A percentile compares a stretch with the other conserved stretches of the same genome.
Evolutionary conservation across 306 rosid genomes (phyloP).

Genomic region (Fragaria ananassa): DNA sequence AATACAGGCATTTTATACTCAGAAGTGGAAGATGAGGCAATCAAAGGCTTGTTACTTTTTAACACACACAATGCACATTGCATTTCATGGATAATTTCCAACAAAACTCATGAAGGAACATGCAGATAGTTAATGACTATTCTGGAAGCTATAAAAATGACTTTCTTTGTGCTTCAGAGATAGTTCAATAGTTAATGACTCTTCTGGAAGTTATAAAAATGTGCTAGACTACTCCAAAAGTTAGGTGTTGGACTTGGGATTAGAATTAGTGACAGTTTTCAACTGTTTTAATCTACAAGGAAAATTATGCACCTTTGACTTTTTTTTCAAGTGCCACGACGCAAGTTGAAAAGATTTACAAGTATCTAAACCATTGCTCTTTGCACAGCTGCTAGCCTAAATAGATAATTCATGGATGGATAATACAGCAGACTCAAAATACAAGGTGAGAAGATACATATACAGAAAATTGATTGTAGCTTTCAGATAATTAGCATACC

Average conservation of each 20-base stretch:
- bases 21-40: constrained; percentile 41
- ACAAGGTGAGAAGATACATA: not conserved
- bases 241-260: not conserved
- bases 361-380: not conserved
- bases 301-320: not conserved
- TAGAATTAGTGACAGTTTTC: not conserved
- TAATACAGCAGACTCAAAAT: not conserved
- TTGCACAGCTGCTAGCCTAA: not conserved
- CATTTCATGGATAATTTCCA: not conserved
- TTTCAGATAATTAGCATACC: constrained; percentile 40
- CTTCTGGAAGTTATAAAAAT: no score
- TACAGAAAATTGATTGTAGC: not conserved
- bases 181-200: not conserved
- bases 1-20: constrained; percentile 35
- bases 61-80: not conserved
- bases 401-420: not conserved
- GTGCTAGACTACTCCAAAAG: not conserved
- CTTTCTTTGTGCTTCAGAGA: not conserved
- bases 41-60: constrained; percentile 13
- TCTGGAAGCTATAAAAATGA: no score
- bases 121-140: not conserved
- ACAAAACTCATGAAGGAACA: not conserved
- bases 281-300: not conserved
- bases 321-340: not conserved
- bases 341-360: not conserved